Evolutionary conservation across 805 yeast genomes (phyloP), one percentile per base, ranked within the genome.

Genomic region (Debaryomyces hansenii): DNA sequence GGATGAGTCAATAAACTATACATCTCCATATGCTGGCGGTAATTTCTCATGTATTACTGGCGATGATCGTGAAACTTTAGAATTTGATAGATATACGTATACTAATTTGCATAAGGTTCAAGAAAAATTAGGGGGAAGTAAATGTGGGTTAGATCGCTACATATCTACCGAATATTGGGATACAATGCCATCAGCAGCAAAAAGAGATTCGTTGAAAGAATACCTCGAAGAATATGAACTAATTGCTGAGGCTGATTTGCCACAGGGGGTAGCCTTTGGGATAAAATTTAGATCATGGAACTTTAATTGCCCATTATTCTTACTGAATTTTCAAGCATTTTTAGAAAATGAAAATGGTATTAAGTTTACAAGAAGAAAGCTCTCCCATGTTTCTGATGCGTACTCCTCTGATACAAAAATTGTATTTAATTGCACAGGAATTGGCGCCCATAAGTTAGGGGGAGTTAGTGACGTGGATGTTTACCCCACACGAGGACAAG

Each of bases 401-500:
- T 78, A 67, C 46, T 37, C 54, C 7, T 20, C 41, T 11, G 51
- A 59, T 2, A 72, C 82, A 1, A 62, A 71, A 36, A 69, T 64
- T 5, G 84, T 86, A 7, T 84, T 87, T 75, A 88, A 88, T 56
- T 87, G 95, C 62, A 75, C 90, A 0, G 96, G 95, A 6, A 69
- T 85, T 16, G 87, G 90, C 9, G 87, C 94, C 1, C 70, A 70
- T 40, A 59, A 63, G 2, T 66, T 88, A 5, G 82, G 82, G 6
- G 94, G 91, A 10, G 88, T 85, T 14, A 66, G 69, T 16, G 96
- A 88, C 57, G 50, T 67, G 7, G 65, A 68, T 1, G 78, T 84
- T 15, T 85, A 82, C 53, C 92, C 96, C 6, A 80, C 87, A 0
- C 71, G 96, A 48, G 96, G 96, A 4, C 95, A 87, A 58, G 90